Conservation (phyloP, 108 stramenopile genomes). For the Fistulifera solaris region DNA sequence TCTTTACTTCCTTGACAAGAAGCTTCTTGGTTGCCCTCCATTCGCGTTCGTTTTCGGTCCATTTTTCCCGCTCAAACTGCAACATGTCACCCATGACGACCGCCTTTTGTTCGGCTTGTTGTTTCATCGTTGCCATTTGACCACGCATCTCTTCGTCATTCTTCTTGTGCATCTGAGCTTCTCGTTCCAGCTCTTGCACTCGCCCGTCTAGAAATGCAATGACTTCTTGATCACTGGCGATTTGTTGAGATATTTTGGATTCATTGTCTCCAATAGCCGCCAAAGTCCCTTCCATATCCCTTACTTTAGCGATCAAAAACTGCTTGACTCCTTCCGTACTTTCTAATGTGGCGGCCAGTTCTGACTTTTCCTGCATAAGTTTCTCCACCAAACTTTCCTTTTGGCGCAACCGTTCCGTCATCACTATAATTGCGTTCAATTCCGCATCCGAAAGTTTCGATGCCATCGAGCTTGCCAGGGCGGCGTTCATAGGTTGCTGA, state of each 20-base stretch:
- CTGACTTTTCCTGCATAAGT: constrained; percentile 47
- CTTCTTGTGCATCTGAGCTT: constrained; percentile 8
- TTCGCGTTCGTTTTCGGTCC: constrained; percentile 54
- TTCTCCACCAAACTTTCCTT: constrained; percentile 41
- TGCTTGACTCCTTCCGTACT: constrained; percentile 72
- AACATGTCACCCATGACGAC: constrained; percentile 68
- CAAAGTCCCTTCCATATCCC: constrained; percentile 53
- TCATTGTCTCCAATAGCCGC: constrained; percentile 39
- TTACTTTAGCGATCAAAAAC: constrained; percentile 59
- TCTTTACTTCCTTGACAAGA: constrained; percentile 81
- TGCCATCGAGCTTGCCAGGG: constrained; percentile 71
- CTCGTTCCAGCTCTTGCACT: constrained; percentile 62
- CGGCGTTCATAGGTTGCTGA: constrained; percentile 37
- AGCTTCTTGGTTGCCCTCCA: constrained; percentile 77
- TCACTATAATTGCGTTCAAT: constrained; percentile 72
- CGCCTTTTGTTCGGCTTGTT: constrained; percentile 48
- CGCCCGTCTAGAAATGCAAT: constrained; percentile 82
- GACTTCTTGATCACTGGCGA: constrained; percentile 79
- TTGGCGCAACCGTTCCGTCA: constrained; percentile 60
- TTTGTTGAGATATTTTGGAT: constrained; percentile 48
- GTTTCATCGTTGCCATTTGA: constrained; percentile 20
- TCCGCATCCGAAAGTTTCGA: constrained; percentile 72
- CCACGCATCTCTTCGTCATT: constrained; percentile 29
- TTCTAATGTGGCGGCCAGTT: constrained; percentile 53
- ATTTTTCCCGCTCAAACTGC: constrained; percentile 67